A percentile compares a stretch with the other conserved stretches of the same genome.
Evolutionary conservation across 495 filamentous ascomycete species (phyloP).

Genomic region (Usnea hakonensis): DNA sequence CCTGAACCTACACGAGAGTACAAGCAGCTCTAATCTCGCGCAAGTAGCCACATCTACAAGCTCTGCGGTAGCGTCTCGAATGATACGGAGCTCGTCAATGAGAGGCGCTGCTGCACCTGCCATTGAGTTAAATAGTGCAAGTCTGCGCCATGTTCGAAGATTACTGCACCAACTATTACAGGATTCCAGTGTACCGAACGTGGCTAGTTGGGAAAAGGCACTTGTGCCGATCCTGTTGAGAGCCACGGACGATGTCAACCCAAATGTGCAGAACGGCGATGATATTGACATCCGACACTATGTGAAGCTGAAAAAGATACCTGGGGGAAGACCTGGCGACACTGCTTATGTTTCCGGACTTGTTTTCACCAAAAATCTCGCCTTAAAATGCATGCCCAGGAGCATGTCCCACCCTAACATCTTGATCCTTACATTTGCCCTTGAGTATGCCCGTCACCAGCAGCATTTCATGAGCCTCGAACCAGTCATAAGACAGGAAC

Average conservation of each 20-base stretch:
- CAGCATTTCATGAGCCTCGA: slow-evolving; percentile 98
- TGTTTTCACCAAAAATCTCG: slow-evolving; percentile 94
- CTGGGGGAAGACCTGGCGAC: slow-evolving; percentile 80
- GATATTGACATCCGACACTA: slow-evolving; percentile 99
- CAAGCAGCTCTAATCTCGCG: slow-evolving; percentile 14
- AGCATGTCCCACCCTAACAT: slow-evolving; percentile 79
- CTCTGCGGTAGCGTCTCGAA: slow-evolving; percentile 45
- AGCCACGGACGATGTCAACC: slow-evolving; percentile 90
- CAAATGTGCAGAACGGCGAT: slow-evolving; percentile 79
- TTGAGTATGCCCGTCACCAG: slow-evolving; percentile 92
- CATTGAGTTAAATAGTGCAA: slow-evolving; percentile 76
- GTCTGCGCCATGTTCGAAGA: slow-evolving; percentile 77
- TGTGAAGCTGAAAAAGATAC: slow-evolving; percentile 93
- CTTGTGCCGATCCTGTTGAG: slow-evolving; percentile 85
- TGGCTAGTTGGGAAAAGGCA: slow-evolving; percentile 78
- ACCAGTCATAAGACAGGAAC: slow-evolving; percentile 93
- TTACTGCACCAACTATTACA: slow-evolving; percentile 75
- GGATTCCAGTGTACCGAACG: slow-evolving; percentile 65
- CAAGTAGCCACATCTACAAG: slow-evolving; percentile 32
- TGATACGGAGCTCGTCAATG: slow-evolving; percentile 80
- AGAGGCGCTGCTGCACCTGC: slow-evolving; percentile 64
- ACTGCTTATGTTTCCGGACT: slow-evolving; percentile 92
- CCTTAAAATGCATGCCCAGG: slow-evolving; percentile 89
- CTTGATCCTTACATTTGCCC: slow-evolving; percentile 86
- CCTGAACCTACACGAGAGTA: slow-evolving; percentile 20